Percentiles rank a stretch among this genome's conserved stretches.
These are phyloP conservation scores for Globisporangium megalacanthum DNA, from an alignment of 352 stramenopile genomes.

Conservation along the genomic window DNA sequence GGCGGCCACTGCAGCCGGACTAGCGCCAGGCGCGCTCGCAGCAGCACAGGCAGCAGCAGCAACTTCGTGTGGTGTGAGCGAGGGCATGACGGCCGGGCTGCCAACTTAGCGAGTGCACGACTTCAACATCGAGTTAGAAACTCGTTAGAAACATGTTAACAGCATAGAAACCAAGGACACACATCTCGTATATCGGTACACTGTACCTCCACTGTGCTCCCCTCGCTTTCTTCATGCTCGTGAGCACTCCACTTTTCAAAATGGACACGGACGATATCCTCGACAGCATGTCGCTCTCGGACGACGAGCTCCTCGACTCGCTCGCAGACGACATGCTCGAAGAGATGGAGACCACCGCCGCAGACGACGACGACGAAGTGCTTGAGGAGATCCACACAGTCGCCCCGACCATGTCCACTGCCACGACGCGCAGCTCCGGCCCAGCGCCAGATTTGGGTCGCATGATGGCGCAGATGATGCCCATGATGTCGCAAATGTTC, in stretches of 20 bases:
- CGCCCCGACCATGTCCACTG: conserved; percentile 9
- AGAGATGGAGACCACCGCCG: conserved; percentile 43
- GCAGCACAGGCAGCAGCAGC: too few relatives aligned
- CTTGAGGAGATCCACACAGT: conserved; percentile 20
- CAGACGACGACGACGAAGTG: conserved; percentile 9
- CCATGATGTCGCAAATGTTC: conserved; percentile 84
- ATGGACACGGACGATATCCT: conserved; percentile 72
- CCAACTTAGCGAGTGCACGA: too few relatives aligned
- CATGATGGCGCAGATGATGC: conserved; percentile 88
- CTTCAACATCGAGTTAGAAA: too few relatives aligned
- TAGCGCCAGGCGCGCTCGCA: too few relatives aligned
- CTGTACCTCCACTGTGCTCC: too few relatives aligned
- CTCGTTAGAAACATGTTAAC: too few relatives aligned
- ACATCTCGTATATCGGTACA: too few relatives aligned
- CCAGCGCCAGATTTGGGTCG: conserved; percentile 62
- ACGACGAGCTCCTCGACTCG: conserved; percentile 80
- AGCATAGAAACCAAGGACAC: too few relatives aligned
- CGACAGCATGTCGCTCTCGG: conserved; percentile 79
- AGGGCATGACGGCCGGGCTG: too few relatives aligned
- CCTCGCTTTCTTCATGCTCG: not conserved
- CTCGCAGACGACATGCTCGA: conserved; percentile 79
- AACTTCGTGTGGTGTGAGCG: too few relatives aligned
- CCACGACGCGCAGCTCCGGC: not conserved
- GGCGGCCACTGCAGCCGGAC: too few relatives aligned
- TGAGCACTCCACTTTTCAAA: not conserved